Percentiles rank a stretch among this genome's conserved stretches.
phyloP scores from a whole-genome alignment of 2,329 filamentous ascomycete species.

The Fusarium succisae region DNA sequence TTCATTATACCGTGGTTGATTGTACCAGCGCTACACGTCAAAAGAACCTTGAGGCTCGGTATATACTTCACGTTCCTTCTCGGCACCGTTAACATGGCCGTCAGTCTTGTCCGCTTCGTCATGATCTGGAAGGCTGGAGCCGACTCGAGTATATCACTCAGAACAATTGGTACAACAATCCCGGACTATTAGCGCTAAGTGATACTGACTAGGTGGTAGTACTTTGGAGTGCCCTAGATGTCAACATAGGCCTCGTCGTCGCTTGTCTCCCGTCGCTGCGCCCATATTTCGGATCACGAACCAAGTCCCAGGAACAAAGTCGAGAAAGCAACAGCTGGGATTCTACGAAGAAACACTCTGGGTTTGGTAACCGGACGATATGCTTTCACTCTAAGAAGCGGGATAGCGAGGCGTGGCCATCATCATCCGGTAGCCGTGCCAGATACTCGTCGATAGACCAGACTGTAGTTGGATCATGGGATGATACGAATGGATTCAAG shows the following conservation, averaged over 20 bases:
- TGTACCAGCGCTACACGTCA: constrained; percentile 8
- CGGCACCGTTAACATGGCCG: constrained; percentile 25
- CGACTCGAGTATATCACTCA: constrained; percentile 13
- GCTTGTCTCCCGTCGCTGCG: constrained; percentile 29
- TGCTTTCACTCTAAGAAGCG: background rate
- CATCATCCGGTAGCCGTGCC: background rate
- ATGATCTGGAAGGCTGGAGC: constrained; percentile 14
- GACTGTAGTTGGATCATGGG: background rate
- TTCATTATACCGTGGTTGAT: constrained; percentile 24
- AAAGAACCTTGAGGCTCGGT: constrained; percentile 1
- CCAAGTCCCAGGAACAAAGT: background rate
- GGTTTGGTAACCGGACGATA: background rate
- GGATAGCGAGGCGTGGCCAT: background rate
- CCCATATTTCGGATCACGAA: constrained; percentile 27
- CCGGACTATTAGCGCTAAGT: accelerated
- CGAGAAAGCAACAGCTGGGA: background rate
- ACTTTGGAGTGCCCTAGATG: constrained; percentile 22
- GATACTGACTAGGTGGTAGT: background rate
- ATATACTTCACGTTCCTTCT: constrained; percentile 32
- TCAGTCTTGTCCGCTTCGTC: constrained; percentile 24
- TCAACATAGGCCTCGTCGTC: constrained; percentile 30
- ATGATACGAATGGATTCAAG: background rate
- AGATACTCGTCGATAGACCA: background rate
- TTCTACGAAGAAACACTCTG: background rate
- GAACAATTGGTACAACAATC: constrained; percentile 4